Evolutionary conservation across 441 rosid genomes (phyloP).

Genomic region (Euphorbia schlechtendalii): DNA sequence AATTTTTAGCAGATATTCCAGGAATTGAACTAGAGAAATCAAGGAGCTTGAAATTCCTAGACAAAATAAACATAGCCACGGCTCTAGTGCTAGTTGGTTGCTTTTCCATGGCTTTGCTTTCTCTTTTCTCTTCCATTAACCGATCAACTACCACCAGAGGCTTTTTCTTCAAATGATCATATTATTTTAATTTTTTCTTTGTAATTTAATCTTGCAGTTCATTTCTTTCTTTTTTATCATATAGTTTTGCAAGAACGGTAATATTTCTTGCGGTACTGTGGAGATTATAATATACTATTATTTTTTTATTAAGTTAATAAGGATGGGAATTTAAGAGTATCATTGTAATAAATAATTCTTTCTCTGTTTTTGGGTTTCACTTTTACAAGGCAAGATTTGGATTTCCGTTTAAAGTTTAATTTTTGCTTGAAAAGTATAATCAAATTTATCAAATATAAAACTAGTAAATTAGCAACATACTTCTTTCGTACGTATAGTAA

Average conservation of each 20-base stretch:
- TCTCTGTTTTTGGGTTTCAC: no score
- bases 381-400: no score
- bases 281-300: no score
- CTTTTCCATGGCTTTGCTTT: conserved; percentile 1
- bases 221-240: not conserved
- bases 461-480: no score
- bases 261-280: no score
- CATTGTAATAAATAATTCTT: no score
- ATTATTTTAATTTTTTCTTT: not conserved
- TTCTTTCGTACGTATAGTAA: no score
- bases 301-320: no score
- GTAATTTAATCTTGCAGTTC: not conserved
- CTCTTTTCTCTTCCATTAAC: conserved; percentile 7
- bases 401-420: no score
- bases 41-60: not conserved
- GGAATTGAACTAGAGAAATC: not conserved
- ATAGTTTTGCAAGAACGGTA: not conserved
- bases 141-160: not conserved
- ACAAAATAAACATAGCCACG: not conserved
- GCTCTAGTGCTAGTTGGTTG: not conserved
- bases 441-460: no score
- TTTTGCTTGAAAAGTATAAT: no score
- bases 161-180: conserved; percentile 4
- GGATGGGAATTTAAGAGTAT: no score
- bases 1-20: not conserved